phyloP scores from a whole-genome alignment of 1,284 basidiomycete genomes.

The Anthracocystis panici-leucophaei region DNA sequence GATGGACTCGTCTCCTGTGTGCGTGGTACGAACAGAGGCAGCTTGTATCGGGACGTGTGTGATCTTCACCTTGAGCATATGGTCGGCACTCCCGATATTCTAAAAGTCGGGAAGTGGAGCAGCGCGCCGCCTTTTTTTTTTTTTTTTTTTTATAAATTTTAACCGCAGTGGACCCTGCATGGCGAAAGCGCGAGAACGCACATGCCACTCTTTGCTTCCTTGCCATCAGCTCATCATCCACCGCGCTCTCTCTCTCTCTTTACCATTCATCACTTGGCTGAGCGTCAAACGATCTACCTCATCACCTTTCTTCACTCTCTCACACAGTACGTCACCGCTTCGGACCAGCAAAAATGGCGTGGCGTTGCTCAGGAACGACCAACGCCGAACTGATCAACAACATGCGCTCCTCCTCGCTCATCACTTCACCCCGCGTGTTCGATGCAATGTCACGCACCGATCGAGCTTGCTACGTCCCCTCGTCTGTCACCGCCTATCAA shows the following conservation, averaged over 20 bases:
- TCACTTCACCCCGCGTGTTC: slow-evolving; percentile 67
- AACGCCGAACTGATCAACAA: slow-evolving; percentile 81
- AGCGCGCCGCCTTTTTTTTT: neutral
- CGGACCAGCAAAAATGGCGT: slow-evolving; percentile 76
- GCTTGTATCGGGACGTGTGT: too few species aligned
- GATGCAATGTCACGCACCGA: slow-evolving; percentile 58
- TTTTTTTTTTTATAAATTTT: too few species aligned
- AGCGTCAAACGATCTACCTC: too few species aligned
- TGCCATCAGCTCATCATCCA: too few species aligned
- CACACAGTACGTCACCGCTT: too few species aligned
- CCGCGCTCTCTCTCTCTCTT: too few species aligned
- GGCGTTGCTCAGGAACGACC: slow-evolving; percentile 78
- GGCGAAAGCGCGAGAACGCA: slow-evolving; percentile 1
- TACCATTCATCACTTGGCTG: too few species aligned
- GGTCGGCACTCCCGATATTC: neutral
- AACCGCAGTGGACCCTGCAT: slow-evolving; percentile 25
- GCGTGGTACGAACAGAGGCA: too few species aligned
- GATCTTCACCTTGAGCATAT: too few species aligned
- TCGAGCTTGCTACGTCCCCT: slow-evolving; percentile 75
- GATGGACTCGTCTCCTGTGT: too few species aligned
- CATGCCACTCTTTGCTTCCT: slow-evolving; percentile 7
- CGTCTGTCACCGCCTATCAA: slow-evolving; percentile 73
- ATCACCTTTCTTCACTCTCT: too few species aligned
- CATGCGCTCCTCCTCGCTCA: slow-evolving; percentile 74
- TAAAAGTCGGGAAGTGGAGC: slow-evolving; percentile 8